Base-by-base conservation (phyloP, 108 stramenopile genomes). In the Craspedostauros australis region DNA sequence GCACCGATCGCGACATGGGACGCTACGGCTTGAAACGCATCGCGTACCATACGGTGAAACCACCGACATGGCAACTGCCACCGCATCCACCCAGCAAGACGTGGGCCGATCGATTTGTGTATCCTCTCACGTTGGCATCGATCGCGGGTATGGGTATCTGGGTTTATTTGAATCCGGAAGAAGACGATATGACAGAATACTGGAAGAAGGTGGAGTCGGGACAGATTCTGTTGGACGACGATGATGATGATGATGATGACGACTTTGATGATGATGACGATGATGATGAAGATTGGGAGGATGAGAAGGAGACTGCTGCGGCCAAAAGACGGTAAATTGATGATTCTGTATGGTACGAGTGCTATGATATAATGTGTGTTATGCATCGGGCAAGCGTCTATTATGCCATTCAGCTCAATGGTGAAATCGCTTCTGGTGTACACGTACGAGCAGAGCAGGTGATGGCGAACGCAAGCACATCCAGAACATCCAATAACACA, bases 131-230 rank as follows among this genome's bases (percentile, higher is more conserved):
- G 5, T 16, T 68, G 29, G 48, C 26, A 1, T 6, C 39, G 0
- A 46, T 36, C 2, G 66, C 39, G 14, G 49, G 58, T 15, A 15
- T 68, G 0, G 26, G 53, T 30, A 22, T 68, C 26, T 68, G 66
- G 66, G 66, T 51, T 8, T 68, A 68, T 26, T 31, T 61, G 54
- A 66, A 59, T 56, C 71, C 71, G 25, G 65, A 62, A 55, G 64
- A 66, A 39, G 60, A 64, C 9, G 53, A 72, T 39, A 60, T 66
- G 59, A 50, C 38, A 31, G 64, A 72, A 15, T 72, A 72, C 36
- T 56, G 65, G 64, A 60, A 55, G 21, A 57, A 58, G 14, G 66
- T 68, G 8, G 66, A 68, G 36, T 54, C 42, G 14, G 66, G 66
- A 37, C 51, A 60, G 33, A 68, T 68, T 54, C 52, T 68, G 12